phyloP scores from a whole-genome alignment of 169 alveolate genomes.

The Plasmodium blacklocki region DNA sequence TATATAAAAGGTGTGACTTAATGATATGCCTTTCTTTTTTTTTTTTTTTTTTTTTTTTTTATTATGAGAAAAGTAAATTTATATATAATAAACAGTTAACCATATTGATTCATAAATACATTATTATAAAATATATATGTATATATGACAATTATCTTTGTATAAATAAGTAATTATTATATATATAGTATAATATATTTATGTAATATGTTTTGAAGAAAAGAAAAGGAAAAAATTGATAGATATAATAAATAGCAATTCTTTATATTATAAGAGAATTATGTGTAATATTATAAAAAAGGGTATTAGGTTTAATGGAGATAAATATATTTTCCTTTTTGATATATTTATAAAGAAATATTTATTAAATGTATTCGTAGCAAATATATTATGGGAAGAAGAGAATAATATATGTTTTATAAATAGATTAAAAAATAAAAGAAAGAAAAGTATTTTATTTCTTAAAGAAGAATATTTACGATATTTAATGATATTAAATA shows the following conservation, averaged over 20 bases:
- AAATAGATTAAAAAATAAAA: constrained; percentile 7
- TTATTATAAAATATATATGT: no score
- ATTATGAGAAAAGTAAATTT: no score
- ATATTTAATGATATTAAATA: constrained; percentile 2
- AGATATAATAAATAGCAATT: neutral
- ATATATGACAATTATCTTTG: no score
- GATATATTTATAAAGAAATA: constrained; percentile 14
- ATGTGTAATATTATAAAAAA: constrained; percentile 30
- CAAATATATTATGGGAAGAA: constrained; percentile 17
- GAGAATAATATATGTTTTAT: neutral
- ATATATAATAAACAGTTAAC: no score
- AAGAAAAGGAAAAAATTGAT: no score
- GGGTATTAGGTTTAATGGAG: constrained; percentile 6
- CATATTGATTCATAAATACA: no score
- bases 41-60: no score
- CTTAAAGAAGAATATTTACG: constrained; percentile 15
- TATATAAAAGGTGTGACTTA: no score
- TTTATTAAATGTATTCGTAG: neutral
- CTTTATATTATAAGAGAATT: neutral
- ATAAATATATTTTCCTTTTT: constrained; percentile 7
- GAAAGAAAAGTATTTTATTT: constrained; percentile 2
- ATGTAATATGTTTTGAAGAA: no score
- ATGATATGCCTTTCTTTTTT: no score
- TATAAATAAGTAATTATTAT: no score
- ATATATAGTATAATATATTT: no score